Evolutionary conservation across 352 stramenopile genomes (phyloP), one percentile per base, ranked within the genome.

Genomic region (Globisporangium rhizosaccharum): DNA sequence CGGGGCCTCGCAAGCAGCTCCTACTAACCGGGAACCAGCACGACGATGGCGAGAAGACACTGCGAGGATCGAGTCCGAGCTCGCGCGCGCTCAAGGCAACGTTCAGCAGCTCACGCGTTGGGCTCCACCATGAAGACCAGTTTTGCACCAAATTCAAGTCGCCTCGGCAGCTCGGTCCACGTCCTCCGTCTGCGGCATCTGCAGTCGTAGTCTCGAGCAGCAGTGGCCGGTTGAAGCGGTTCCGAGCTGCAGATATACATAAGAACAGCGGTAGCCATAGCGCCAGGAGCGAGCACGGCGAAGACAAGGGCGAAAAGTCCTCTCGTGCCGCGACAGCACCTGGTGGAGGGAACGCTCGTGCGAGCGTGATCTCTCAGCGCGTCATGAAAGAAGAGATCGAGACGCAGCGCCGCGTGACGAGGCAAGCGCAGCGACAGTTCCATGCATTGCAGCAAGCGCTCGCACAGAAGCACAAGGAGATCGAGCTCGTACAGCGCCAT

Each of bases 301-400:
- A 50, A 3, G 28, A 51, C 23, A 42, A 1, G 7, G 15, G 20
- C 20, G 20, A 25, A 1, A 18, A 18, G 15, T 44, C 39, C 10
- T 44, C 39, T 36, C 11, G 6, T 10, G 4, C n/a, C 45, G 20
- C 53, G 36, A 18, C 14, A 46, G 9, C 14, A 54, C 26, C 9
- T 36, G 30, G 30, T 7, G 30, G 30, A 36, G 30, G 48, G 11
- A 36, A 25, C 10, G n/a, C 20, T 39, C 56, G 15, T 39, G 36
- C 53, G 23, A 17, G 57, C 10, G 26, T 49, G 3, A 70, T 87
- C 18, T 56, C 73, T 0, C 65, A 78, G 30, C 71, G 55, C 0
- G 65, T 87, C n/a, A 57, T 87, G 14, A 72, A 68, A 26, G 71
- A 89, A 53, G 79, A 89, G 57, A 81, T 87, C 44, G 67, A 76